Evolutionary conservation across 208 protist species (phyloP), one percentile per base, ranked within the genome.

Genomic region (Trypanosoma platydactyli): DNA sequence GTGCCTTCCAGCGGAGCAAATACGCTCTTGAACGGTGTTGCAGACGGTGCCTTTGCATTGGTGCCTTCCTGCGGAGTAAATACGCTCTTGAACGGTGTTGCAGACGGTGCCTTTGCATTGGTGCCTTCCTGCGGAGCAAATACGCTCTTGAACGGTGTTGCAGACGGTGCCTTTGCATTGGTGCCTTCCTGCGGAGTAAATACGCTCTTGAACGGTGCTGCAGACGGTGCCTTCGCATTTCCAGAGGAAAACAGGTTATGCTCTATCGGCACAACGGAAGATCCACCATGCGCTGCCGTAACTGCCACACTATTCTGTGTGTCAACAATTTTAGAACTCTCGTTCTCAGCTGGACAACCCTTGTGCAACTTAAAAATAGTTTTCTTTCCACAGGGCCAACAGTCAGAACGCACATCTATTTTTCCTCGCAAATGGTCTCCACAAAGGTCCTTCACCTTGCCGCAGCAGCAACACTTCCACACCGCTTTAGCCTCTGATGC

Each of bases 351-450:
- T 38, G 33, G 33, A 5, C 20, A 7, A 27, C 15, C 22, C 13
- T 27, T 38, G 4, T 6, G 6, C 25, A 65, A 55, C 5, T 56
- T 38, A 70, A 87, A 87, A 16, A 56, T 79, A 16, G 59, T 53
- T 67, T 88, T 88, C 35, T 61, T 68, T 3, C 60, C 82, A 62
- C 82, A 88, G 40, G 79, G 76, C 82, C 78, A 84, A 67, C 82
- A 88, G 52, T 88, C 82, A 18, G 71, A 78, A 25, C 82, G 74
- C 25, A 88, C 76, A 1, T 61, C 71, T 2, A 24, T 73, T 65
- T 88, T 88, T 25, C 79, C 82, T 22, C 78, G 25, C 5, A 88
- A 68, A 55, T 88, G 82, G 3, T 45, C 9, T 5, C 82, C 82
- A 13, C 54, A 48, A n/a, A 88, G 66, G n/a, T 67, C 57, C 57